Conservation (phyloP, 2,329 filamentous ascomycete genomes). For the Lasiodiplodia sp. region DNA sequence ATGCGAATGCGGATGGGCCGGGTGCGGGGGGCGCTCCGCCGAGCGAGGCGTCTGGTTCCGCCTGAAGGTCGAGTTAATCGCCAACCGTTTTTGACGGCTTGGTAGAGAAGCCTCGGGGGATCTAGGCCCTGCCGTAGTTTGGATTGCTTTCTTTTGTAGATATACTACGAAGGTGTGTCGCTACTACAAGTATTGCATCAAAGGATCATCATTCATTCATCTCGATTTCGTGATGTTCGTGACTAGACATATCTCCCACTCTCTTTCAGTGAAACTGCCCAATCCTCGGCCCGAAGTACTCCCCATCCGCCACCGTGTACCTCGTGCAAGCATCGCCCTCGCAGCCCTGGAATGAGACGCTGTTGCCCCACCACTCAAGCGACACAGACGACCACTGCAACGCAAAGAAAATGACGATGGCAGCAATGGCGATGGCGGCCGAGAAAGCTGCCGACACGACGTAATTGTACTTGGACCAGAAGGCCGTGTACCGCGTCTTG, state of each 20-base stretch:
- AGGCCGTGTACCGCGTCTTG: constrained; percentile 53
- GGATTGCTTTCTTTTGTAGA: too few relatives aligned
- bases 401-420: constrained; percentile 74
- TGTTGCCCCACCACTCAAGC: constrained; percentile 69
- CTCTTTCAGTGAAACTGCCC: constrained; percentile 43
- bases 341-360: constrained; percentile 53
- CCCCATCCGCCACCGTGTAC: constrained; percentile 42
- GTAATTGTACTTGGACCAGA: constrained; percentile 74
- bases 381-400: constrained; percentile 64
- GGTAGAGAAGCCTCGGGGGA: too few relatives aligned
- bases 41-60: too few relatives aligned
- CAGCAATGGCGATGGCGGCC: constrained; percentile 70
- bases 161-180: too few relatives aligned
- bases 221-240: too few relatives aligned
- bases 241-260: too few relatives aligned
- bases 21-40: too few relatives aligned
- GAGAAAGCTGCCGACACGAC: constrained; percentile 75
- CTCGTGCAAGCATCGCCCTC: constrained; percentile 53
- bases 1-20: constrained; percentile 5
- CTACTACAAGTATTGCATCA: too few relatives aligned
- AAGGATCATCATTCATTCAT: too few relatives aligned
- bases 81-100: too few relatives aligned
- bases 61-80: too few relatives aligned
- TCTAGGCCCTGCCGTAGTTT: too few relatives aligned
- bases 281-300: constrained; percentile 44